Evolutionary conservation across 2,329 filamentous ascomycete species (phyloP).

Genomic region (Emericellopsis atlantica): DNA sequence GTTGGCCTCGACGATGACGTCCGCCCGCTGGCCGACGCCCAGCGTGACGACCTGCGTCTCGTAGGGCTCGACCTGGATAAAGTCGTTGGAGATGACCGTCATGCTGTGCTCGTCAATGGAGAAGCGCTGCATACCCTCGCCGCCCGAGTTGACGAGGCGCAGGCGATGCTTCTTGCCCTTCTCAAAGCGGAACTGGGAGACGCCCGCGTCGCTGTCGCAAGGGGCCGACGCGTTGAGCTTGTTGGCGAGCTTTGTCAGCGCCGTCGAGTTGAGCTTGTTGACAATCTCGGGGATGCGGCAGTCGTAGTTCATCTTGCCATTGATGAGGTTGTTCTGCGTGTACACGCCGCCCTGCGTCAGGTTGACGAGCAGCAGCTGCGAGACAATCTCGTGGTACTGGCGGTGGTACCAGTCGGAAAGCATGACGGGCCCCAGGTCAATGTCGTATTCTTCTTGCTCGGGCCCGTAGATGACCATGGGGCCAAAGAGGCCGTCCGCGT

Average conservation of each 20-base stretch:
- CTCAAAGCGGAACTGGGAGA: conserved; percentile 38
- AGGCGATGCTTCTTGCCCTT: conserved; percentile 43
- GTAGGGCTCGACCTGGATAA: conserved; percentile 50
- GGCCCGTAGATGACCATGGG: conserved; percentile 48
- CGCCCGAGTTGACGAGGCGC: conserved; percentile 44
- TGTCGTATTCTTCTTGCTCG: conserved; percentile 38
- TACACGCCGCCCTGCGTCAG: conserved; percentile 26
- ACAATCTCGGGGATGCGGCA: conserved; percentile 50
- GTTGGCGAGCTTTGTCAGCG: conserved; percentile 27
- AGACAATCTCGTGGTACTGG: conserved; percentile 32
- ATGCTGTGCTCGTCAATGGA: conserved; percentile 48
- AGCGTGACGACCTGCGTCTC: conserved; percentile 46
- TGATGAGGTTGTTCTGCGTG: conserved; percentile 49
- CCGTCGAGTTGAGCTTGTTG: conserved; percentile 32
- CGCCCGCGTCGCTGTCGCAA: conserved; percentile 32
- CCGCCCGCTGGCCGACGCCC: conserved; percentile 40
- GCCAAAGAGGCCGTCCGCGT: conserved; percentile 47
- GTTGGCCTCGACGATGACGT: conserved; percentile 34
- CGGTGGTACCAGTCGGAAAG: conserved; percentile 50
- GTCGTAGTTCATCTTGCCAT: conserved; percentile 47
- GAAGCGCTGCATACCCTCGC: conserved; percentile 38
- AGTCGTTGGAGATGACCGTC: conserved; percentile 53
- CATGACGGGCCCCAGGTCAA: conserved; percentile 45
- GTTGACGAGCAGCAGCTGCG: conserved; percentile 27
- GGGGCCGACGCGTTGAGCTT: conserved; percentile 16